phyloP scores from a whole-genome alignment of 495 filamentous ascomycete genomes.

The Hypoxylon intermedium region DNA sequence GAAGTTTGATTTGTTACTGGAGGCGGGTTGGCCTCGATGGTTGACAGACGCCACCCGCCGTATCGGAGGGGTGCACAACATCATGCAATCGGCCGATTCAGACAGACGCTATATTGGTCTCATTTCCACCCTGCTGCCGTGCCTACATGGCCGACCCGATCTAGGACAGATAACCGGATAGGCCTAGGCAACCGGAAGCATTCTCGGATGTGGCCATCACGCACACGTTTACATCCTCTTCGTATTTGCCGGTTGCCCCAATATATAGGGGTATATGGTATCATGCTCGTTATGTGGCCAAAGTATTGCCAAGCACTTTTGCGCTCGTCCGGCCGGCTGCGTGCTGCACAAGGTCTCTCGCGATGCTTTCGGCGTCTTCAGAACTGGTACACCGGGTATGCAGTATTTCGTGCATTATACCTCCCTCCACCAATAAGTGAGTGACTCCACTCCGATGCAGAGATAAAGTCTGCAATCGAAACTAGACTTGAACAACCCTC shows the following conservation, averaged over 20 bases:
- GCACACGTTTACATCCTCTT: conserved; percentile 5
- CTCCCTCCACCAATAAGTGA: conserved; percentile 32
- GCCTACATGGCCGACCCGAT: conserved; percentile 31
- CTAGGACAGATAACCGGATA: conserved; percentile 28
- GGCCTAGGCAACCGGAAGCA: conserved; percentile 32
- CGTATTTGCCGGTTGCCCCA: conserved; percentile 36
- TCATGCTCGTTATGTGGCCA: conserved; percentile 27
- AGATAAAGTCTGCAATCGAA: conserved; percentile 33
- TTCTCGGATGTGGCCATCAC: conserved; percentile 33
- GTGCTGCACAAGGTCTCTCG: conserved; percentile 21
- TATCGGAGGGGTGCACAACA: conserved; percentile 36
- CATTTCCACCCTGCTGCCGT: conserved; percentile 32
- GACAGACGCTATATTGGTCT: conserved; percentile 32
- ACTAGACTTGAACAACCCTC: conserved; percentile 20
- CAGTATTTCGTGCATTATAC: conserved; percentile 45
- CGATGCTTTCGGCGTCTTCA: conserved; percentile 27
- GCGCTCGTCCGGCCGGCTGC: conserved; percentile 20
- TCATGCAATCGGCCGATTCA: conserved; percentile 41
- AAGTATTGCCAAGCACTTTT: conserved; percentile 20
- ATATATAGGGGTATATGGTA: conserved; percentile 32
- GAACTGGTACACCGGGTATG: conserved; percentile 36
- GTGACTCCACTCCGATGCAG: conserved; percentile 37
- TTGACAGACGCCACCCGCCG: conserved; percentile 37
- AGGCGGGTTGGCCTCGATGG: conserved; percentile 15
- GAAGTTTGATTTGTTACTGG: conserved; percentile 11